These are phyloP conservation scores for Sugiyamaella novakii DNA, from an alignment of 1,139 yeast species.

Conservation along the genomic window DNA sequence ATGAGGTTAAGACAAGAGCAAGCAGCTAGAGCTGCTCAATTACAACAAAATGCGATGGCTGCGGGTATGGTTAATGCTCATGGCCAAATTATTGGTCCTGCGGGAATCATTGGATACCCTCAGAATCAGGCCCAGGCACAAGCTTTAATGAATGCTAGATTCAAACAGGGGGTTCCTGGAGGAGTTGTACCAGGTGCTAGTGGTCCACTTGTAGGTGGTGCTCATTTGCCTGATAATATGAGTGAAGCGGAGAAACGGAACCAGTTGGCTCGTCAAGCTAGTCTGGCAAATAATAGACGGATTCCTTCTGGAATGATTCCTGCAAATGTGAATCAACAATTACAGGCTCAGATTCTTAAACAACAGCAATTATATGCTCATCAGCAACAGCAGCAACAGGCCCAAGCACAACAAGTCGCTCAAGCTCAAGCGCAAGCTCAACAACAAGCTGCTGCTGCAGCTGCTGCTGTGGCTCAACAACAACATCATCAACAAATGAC, in stretches of 20 bases:
- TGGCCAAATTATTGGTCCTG: conserved; percentile 31
- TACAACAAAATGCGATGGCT: conserved; percentile 37
- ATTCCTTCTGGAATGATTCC: conserved; percentile 30
- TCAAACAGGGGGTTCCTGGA: conserved; percentile 21
- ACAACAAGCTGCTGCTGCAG: conserved; percentile 8
- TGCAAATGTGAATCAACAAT: conserved; percentile 28
- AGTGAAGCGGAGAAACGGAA: conserved; percentile 37
- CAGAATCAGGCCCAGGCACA: conserved; percentile 27
- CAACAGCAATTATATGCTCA: conserved; percentile 33
- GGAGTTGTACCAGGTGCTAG: conserved; percentile 22
- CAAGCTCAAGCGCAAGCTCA: conserved; percentile 26
- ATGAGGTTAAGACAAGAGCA: conserved; percentile 61
- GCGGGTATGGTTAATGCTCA: conserved; percentile 28
- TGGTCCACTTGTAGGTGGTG: conserved; percentile 19
- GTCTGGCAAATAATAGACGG: conserved; percentile 29
- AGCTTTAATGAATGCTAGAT: conserved; percentile 24
- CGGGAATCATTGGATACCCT: conserved; percentile 27
- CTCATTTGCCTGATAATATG: conserved; percentile 32
- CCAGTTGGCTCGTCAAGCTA: conserved; percentile 35
- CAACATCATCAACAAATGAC: conserved; percentile 34
- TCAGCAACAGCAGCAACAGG: conserved; percentile 28
- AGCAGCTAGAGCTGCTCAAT: conserved; percentile 39
- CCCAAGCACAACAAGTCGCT: conserved; percentile 10
- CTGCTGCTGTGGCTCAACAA: conserved; percentile 29
- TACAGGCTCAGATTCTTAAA: conserved; percentile 35